Conservation (phyloP, 768 basidiomycete genomes). For the Antrodiella citrinella region DNA sequence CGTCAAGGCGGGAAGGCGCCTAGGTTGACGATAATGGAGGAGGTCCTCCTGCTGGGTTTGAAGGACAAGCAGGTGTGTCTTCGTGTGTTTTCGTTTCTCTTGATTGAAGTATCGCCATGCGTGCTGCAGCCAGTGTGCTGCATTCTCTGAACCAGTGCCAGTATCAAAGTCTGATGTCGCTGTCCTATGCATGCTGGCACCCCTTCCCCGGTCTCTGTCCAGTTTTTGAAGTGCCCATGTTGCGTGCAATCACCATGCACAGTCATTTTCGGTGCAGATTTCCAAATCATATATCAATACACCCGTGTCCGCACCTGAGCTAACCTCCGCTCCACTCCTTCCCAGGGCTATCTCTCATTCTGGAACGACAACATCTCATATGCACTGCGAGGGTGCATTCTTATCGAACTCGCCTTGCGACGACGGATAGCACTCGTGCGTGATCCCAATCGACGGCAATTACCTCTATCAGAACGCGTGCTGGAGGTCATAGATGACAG, state of each 20-base stretch:
- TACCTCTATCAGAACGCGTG: constrained; percentile 71
- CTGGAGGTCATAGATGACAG: constrained; percentile 89
- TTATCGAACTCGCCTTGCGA: constrained; percentile 94
- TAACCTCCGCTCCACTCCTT: constrained; percentile 5
- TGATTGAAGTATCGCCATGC: background rate
- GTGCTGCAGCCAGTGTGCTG: too few species aligned
- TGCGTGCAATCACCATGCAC: too few species aligned
- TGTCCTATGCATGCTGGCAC: too few species aligned
- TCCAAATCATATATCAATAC: background rate
- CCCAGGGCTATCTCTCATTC: constrained; percentile 88
- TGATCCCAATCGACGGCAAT: constrained; percentile 70
- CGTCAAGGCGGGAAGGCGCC: constrained; percentile 69
- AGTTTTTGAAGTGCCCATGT: too few species aligned
- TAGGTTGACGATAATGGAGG: constrained; percentile 91
- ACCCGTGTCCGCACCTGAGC: background rate
- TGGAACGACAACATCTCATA: constrained; percentile 99
- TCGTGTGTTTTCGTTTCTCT: background rate
- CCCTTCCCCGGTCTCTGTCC: too few species aligned
- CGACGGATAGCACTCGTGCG: constrained; percentile 86
- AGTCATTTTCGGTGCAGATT: too few species aligned
- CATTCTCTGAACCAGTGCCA: too few species aligned
- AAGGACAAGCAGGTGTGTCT: constrained; percentile 86
- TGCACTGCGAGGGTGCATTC: constrained; percentile 94
- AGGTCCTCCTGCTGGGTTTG: constrained; percentile 85
- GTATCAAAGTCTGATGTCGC: too few species aligned